Conservation (phyloP, 176 grass and related monocot genomes). For the Zea mays region Zm-B73-REFERENCE-NAM-5.0 NC_050100.1:98994501-98995000, state of each 20-base stretch:
- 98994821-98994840: conserved; percentile 38
- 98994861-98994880: conserved; percentile 24
- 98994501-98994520: no score
- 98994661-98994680: neutral
- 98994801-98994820: conserved; percentile 12
- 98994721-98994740: neutral
- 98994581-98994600: neutral
- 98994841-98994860: conserved; percentile 23
- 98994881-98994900: conserved; percentile 24
- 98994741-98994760: neutral
- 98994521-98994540: no score
- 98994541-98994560: neutral
- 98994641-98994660: neutral
- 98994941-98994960: conserved; percentile 8
- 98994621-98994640: neutral
- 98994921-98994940: conserved; percentile 2
- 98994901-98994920: conserved; percentile 28
- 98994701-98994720: neutral
- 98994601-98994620: no score
- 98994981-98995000: conserved; percentile 21
- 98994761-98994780: conserved; percentile 7
- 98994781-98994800: neutral
- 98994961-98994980: neutral
- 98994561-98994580: neutral
- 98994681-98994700: neutral